Conservation (phyloP, 2,329 filamentous ascomycete species). For the Penicillium freii region DNA sequence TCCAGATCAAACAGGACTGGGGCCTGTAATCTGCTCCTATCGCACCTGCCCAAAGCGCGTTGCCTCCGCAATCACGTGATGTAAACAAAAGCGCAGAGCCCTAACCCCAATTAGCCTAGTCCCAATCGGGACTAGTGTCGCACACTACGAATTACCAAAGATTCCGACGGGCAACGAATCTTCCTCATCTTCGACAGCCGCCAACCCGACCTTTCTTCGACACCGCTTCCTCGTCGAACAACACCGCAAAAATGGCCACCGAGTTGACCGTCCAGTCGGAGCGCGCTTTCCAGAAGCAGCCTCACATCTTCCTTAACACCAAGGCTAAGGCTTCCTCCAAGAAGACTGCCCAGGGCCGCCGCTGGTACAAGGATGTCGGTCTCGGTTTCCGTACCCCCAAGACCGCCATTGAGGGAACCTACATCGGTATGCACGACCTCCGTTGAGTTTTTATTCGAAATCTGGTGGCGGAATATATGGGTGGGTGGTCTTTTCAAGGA, state of each 20-base stretch:
- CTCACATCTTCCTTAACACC: conserved; percentile 99
- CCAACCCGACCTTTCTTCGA: conserved; percentile 37
- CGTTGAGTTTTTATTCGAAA: conserved; percentile 22
- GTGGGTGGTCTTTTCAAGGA: conserved; percentile 20
- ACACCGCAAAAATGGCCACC: conserved; percentile 80
- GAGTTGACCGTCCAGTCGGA: conserved; percentile 99
- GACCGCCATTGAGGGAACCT: conserved; percentile 96
- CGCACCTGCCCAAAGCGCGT: conserved; percentile 29
- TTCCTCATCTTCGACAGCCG: conserved; percentile 43
- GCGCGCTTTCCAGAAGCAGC: conserved; percentile 99
- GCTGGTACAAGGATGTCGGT: conserved; percentile 99
- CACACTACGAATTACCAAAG: conserved; percentile 36
- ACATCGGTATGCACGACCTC: conserved; percentile 80
- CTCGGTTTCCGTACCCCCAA: conserved; percentile 98
- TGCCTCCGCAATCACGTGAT: conserved; percentile 32
- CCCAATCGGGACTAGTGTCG: conserved; percentile 34
- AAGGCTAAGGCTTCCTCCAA: conserved; percentile 83
- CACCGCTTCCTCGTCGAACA: conserved; percentile 45
- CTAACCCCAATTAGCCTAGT: conserved; percentile 39
- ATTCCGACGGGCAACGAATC: conserved; percentile 38
- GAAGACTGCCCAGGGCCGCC: conserved; percentile 84
- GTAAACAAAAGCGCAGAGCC: conserved; percentile 47
- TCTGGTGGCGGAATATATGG: conserved; percentile 17
- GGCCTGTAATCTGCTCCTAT: conserved; percentile 17
- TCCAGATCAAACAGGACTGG: background rate